phyloP scores from a whole-genome alignment of 129 eudicot species.

The Scalesia atractyloides region DNA sequence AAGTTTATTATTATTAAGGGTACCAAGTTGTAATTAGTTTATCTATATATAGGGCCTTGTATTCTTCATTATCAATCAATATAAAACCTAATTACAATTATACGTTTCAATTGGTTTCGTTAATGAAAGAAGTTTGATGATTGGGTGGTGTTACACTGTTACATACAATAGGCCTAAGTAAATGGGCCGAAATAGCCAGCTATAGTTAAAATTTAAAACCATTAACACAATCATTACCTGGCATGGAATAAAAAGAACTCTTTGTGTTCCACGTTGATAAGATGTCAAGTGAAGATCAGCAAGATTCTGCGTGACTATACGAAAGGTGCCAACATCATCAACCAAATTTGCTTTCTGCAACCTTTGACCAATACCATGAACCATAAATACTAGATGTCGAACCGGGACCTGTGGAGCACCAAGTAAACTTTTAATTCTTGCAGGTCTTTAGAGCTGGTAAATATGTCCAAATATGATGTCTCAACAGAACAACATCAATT shows the following conservation, averaged over 20 bases:
- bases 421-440: slow-evolving; percentile 4
- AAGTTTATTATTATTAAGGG: too few species aligned
- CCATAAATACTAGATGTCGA: slow-evolving; percentile 94
- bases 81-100: too few species aligned
- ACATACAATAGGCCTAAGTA: background rate
- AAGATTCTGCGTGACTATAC: slow-evolving; percentile 71
- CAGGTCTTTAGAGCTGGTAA: slow-evolving; percentile 9
- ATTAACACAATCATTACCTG: slow-evolving; percentile 53
- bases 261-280: slow-evolving; percentile 80
- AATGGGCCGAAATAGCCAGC: background rate
- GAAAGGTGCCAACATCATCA: slow-evolving; percentile 85
- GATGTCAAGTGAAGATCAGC: slow-evolving; percentile 82
- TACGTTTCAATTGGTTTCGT: background rate
- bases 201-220: background rate
- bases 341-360: slow-evolving; percentile 90
- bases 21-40: too few species aligned
- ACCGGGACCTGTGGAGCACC: slow-evolving; percentile 78
- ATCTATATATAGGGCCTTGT: too few species aligned
- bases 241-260: slow-evolving; percentile 91
- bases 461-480: background rate
- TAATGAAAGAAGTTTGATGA: background rate
- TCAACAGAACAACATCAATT: background rate
- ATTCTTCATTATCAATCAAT: too few species aligned
- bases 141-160: background rate
- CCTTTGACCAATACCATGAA: slow-evolving; percentile 99